These are phyloP conservation scores for Pythium monospermum DNA, from an alignment of 352 stramenopile genomes.

Conservation along the genomic window DNA sequence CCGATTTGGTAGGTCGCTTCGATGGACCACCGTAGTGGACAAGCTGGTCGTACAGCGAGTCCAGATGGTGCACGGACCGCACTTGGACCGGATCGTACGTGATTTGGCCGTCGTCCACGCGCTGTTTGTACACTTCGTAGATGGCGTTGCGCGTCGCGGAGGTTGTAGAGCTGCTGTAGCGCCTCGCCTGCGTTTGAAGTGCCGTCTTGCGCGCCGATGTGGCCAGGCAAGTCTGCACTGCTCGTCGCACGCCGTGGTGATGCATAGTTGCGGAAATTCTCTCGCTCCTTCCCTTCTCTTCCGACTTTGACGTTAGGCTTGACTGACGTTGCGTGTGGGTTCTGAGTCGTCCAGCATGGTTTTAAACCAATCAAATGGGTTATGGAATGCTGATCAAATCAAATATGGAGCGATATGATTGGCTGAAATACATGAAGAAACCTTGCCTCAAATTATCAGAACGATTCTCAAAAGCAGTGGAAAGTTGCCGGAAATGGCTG, in stretches of 20 bases:
- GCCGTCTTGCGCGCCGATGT: conserved; percentile 8
- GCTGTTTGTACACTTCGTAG: conserved; percentile 55
- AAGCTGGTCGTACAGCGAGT: conserved; percentile 52
- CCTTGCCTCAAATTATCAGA: no score
- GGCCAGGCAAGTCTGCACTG: conserved; percentile 6
- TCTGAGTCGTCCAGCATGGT: no score
- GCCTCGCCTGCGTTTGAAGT: conserved; percentile 4
- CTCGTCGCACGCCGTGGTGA: conserved; percentile 1
- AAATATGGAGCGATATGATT: no score
- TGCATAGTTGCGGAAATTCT: no score
- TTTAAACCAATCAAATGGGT: no score
- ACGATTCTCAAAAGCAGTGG: no score
- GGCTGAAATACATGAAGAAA: no score
- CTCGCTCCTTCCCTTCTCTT: no score
- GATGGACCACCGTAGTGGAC: conserved; percentile 50
- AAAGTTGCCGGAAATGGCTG: no score
- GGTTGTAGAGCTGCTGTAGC: background rate
- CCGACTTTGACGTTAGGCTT: no score
- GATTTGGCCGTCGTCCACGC: conserved; percentile 41
- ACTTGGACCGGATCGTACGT: conserved; percentile 71
- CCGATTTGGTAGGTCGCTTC: background rate
- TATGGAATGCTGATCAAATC: no score
- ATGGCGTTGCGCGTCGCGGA: conserved; percentile 20
- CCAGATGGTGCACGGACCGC: conserved; percentile 57
- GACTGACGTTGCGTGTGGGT: no score